phyloP scores from a whole-genome alignment of 2,329 filamentous ascomycete genomes.

The Sclerotinia minor region DNA sequence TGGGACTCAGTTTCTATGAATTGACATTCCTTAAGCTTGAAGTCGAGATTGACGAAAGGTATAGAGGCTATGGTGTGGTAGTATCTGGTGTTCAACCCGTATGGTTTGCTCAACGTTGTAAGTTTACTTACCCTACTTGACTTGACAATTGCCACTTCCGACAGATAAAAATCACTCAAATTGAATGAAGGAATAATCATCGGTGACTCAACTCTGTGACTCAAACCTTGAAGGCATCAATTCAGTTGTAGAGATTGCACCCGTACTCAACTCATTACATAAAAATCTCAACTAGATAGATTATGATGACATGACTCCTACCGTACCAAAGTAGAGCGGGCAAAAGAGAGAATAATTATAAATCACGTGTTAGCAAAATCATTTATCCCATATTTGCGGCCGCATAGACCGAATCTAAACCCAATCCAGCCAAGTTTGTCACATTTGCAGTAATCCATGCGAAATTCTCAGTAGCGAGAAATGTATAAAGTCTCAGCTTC shows the following conservation, averaged over 20 bases:
- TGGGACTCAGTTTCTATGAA: too few species aligned
- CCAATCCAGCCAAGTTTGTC: slow-evolving; percentile 18
- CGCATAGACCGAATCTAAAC: neutral
- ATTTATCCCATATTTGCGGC: neutral
- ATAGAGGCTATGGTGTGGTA: too few species aligned
- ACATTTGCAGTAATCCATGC: slow-evolving; percentile 9
- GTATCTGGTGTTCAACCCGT: too few species aligned
- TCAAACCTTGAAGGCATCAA: too few species aligned
- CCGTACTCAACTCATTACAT: neutral
- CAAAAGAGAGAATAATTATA: neutral
- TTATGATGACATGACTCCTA: neutral
- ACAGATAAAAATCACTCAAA: neutral
- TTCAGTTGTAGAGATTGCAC: too few species aligned
- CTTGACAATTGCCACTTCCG: neutral
- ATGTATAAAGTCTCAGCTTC: slow-evolving; percentile 20
- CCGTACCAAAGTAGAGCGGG: neutral
- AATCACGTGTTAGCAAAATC: accelerated
- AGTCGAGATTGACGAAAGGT: too few species aligned
- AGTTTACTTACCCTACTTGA: neutral
- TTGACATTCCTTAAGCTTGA: too few species aligned
- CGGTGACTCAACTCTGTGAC: too few species aligned
- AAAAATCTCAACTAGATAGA: neutral
- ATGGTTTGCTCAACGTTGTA: neutral
- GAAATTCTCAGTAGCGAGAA: slow-evolving; percentile 4
- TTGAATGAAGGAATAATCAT: neutral